These are phyloP conservation scores for Candida peoriensis DNA, from an alignment of 805 yeast genomes.

Conservation along the genomic window DNA sequence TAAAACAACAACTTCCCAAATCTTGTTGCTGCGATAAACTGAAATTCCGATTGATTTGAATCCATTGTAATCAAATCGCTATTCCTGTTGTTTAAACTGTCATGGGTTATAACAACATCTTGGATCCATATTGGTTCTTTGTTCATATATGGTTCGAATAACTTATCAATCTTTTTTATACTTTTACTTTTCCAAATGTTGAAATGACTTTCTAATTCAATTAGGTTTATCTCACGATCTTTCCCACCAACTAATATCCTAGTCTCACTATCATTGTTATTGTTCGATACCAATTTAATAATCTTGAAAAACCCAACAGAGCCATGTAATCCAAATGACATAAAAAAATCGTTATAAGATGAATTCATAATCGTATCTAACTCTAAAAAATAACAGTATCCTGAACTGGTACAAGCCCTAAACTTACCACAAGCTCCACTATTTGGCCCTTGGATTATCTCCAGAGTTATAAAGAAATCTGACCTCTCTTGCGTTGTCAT, in stretches of 20 bases:
- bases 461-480: conserved; percentile 19
- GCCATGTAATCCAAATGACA: conserved; percentile 23
- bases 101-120: conserved; percentile 12
- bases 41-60: too few relatives aligned
- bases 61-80: too few relatives aligned
- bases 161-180: conserved; percentile 6
- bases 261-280: not conserved
- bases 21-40: conserved; percentile 19
- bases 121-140: conserved; percentile 23
- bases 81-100: conserved; percentile 5
- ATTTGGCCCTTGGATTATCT: conserved; percentile 6
- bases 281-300: conserved; percentile 6
- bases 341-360: conserved; percentile 16
- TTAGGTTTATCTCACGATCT: conserved; percentile 17
- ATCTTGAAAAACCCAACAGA: conserved; percentile 18
- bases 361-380: conserved; percentile 14
- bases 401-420: conserved; percentile 21
- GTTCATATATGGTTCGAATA: conserved; percentile 1
- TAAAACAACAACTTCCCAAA: conserved; percentile 20
- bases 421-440: conserved; percentile 4
- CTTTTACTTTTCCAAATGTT: conserved; percentile 20
- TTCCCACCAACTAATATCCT: conserved; percentile 21
- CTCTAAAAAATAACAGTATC: conserved; percentile 20
- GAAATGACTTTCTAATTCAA: conserved; percentile 16
- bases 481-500: conserved; percentile 16